Percentiles rank a stretch among this genome's conserved stretches.
Conservation (phyloP, 371 early-diverging fungal genomes). For the Circinella umbellata region DNA sequence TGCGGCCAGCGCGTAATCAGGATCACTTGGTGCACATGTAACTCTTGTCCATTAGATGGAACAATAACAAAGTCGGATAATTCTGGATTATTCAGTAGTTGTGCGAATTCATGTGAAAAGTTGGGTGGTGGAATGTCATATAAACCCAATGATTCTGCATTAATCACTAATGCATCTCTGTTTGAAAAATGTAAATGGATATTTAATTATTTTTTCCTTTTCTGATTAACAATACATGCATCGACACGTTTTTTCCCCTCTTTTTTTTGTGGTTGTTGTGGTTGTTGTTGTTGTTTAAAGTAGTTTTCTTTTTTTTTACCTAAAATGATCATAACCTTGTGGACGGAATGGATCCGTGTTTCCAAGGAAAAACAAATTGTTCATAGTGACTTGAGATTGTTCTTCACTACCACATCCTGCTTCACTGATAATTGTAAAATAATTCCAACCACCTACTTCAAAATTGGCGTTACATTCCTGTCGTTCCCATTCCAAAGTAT, state of each 20-base stretch:
- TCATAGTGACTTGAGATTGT: constrained; percentile 24
- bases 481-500: constrained; percentile 64
- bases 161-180: constrained; percentile 60
- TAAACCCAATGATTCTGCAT: constrained; percentile 62
- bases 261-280: too few relatives aligned
- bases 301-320: constrained; percentile 21
- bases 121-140: constrained; percentile 58
- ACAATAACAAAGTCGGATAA: constrained; percentile 66
- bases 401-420: constrained; percentile 20
- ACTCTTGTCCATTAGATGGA: constrained; percentile 48
- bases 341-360: constrained; percentile 61
- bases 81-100: constrained; percentile 62
- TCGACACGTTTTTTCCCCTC: too few relatives aligned
- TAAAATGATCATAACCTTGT: constrained; percentile 66
- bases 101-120: constrained; percentile 52
- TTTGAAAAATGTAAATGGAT: neutral
- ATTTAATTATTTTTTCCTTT: neutral
- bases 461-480: constrained; percentile 61
- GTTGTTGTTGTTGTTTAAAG: too few relatives aligned
- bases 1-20: constrained; percentile 77
- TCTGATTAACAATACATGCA: neutral
- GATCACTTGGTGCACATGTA: constrained; percentile 70
- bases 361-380: constrained; percentile 56
- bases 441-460: constrained; percentile 67
- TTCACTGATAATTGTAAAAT: constrained; percentile 56